These are phyloP conservation scores for Torulaspora globosa DNA, from an alignment of 1,139 yeast genomes.

Conservation along the genomic window DNA sequence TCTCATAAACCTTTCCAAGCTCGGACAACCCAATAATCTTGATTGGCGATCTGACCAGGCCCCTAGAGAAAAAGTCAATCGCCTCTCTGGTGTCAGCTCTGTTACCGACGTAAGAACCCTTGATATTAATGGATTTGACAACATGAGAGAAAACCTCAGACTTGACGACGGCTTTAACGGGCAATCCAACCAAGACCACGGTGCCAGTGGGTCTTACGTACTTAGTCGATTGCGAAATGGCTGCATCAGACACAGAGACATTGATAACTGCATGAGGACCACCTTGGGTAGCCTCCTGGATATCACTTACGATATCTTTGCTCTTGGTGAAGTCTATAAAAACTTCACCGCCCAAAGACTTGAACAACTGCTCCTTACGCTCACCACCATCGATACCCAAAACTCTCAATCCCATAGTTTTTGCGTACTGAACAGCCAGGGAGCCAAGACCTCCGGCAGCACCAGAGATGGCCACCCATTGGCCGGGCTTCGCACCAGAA, in stretches of 20 bases:
- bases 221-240: slow-evolving; percentile 58
- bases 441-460: slow-evolving; percentile 81
- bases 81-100: slow-evolving; percentile 78
- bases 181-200: slow-evolving; percentile 70
- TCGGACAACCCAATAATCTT: slow-evolving; percentile 66
- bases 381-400: slow-evolving; percentile 73
- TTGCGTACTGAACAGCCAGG: slow-evolving; percentile 69
- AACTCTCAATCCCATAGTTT: slow-evolving; percentile 68
- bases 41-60: slow-evolving; percentile 65
- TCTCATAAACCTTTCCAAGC: slow-evolving; percentile 56
- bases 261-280: slow-evolving; percentile 76
- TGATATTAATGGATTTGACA: slow-evolving; percentile 57
- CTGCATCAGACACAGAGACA: slow-evolving; percentile 67
- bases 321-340: slow-evolving; percentile 60
- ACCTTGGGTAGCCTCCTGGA: slow-evolving; percentile 56
- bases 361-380: slow-evolving; percentile 56
- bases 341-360: slow-evolving; percentile 61
- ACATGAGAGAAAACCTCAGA: slow-evolving; percentile 65
- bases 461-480: slow-evolving; percentile 76
- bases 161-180: slow-evolving; percentile 64
- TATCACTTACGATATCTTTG: slow-evolving; percentile 54
- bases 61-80: slow-evolving; percentile 66
- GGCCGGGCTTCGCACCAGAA: slow-evolving; percentile 59
- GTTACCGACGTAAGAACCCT: slow-evolving; percentile 77
- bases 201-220: slow-evolving; percentile 68